phyloP scores from a whole-genome alignment of 805 yeast species.

The Ogataea haglerorum region DNA sequence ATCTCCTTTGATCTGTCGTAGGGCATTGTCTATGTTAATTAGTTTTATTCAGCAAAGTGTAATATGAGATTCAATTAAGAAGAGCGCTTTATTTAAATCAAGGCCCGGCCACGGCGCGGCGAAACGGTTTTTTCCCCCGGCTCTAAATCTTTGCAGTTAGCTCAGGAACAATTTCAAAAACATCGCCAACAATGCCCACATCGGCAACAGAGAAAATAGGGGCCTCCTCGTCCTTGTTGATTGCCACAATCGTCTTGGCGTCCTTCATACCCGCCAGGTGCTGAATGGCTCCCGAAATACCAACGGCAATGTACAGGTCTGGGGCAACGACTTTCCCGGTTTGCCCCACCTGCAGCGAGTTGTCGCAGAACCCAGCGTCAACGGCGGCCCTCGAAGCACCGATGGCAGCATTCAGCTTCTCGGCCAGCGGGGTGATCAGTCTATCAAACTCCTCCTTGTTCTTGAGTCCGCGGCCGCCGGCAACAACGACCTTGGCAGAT shows the following conservation, averaged over 20 bases:
- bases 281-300: conserved; percentile 96
- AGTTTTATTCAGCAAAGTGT: conserved; percentile 7
- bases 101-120: conserved; percentile 1
- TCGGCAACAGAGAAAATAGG: conserved; percentile 93
- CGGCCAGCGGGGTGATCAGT: conserved; percentile 79
- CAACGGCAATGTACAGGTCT: conserved; percentile 87
- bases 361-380: conserved; percentile 92
- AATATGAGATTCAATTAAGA: conserved; percentile 2
- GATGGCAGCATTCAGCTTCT: conserved; percentile 80
- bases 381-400: conserved; percentile 99
- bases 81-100: conserved; percentile 7
- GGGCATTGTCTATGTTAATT: conserved; percentile 12
- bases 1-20: conserved; percentile 34
- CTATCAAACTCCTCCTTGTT: conserved; percentile 82
- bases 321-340: conserved; percentile 99
- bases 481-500: conserved; percentile 74
- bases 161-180: conserved; percentile 87
- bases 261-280: conserved; percentile 99
- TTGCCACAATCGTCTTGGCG: conserved; percentile 87
- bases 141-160: conserved; percentile 64
- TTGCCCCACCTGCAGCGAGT: conserved; percentile 95
- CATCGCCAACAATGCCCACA: conserved; percentile 83
- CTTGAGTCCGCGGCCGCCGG: conserved; percentile 95
- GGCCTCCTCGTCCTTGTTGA: conserved; percentile 91
- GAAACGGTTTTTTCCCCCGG: background rate